These are phyloP conservation scores for Rhododendron molle DNA, from an alignment of 148 eudicot genomes.

Conservation along the genomic window DNA sequence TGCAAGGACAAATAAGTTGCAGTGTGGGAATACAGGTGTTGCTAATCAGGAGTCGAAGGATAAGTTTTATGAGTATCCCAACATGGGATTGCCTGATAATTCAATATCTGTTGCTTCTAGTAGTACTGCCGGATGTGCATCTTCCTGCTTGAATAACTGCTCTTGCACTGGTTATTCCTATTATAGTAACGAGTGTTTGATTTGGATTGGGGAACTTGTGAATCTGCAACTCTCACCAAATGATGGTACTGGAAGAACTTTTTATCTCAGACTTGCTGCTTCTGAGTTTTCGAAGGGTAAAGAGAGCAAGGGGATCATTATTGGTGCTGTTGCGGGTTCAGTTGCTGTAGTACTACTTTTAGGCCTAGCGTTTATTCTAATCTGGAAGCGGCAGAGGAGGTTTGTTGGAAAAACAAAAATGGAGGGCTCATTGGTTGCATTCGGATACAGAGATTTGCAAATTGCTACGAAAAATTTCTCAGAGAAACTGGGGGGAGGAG, in stretches of 20 bases:
- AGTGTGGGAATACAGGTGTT: slow-evolving; percentile 25
- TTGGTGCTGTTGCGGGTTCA: too few relatives aligned
- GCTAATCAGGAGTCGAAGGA: slow-evolving; percentile 15
- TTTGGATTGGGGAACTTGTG: slow-evolving; percentile 40
- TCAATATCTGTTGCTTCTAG: slow-evolving; percentile 10
- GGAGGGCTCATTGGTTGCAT: slow-evolving; percentile 48
- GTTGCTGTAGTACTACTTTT: too few relatives aligned
- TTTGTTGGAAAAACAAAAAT: slow-evolving; percentile 10
- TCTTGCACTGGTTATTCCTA: slow-evolving; percentile 52
- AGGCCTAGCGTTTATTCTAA: too few relatives aligned
- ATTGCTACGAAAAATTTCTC: slow-evolving; percentile 31
- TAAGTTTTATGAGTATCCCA: slow-evolving; percentile 16
- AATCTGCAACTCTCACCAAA: slow-evolving; percentile 40
- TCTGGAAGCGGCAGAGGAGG: too few relatives aligned
- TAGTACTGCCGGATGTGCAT: slow-evolving; percentile 30
- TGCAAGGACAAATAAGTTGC: slow-evolving; percentile 21
- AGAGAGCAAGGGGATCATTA: too few relatives aligned
- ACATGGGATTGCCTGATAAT: slow-evolving; percentile 29
- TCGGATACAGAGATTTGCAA: slow-evolving; percentile 46
- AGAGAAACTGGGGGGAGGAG: slow-evolving; percentile 46
- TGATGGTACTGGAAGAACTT: slow-evolving; percentile 32
- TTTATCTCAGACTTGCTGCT: too few relatives aligned
- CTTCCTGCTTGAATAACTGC: slow-evolving; percentile 38
- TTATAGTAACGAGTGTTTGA: slow-evolving; percentile 30
- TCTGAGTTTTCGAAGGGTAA: too few relatives aligned